Evolutionary conservation across 164 flowering plant species (phyloP).

Genomic region (Vitis rupestris): DNA sequence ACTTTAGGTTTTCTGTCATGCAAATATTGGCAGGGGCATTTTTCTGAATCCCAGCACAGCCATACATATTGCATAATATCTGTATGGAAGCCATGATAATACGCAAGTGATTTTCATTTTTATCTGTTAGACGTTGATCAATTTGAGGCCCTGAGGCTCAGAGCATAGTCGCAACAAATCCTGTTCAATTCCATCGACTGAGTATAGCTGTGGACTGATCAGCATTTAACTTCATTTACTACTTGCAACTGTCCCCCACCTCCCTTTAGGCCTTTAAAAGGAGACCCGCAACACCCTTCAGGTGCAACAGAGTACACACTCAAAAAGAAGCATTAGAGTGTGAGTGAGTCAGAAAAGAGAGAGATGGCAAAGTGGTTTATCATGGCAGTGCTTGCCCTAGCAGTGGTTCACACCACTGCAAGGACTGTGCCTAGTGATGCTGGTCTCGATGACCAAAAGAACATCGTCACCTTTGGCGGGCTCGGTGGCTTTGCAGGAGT

Average conservation of each 20-base stretch:
- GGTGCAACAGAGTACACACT: too few relatives aligned
- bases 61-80: too few relatives aligned
- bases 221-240: constrained; percentile 26
- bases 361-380: constrained; percentile 27
- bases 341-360: background rate
- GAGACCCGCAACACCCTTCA: background rate
- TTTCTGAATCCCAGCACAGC: too few relatives aligned
- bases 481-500: constrained; percentile 34
- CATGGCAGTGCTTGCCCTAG: constrained; percentile 20
- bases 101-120: too few relatives aligned
- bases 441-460: constrained; percentile 46
- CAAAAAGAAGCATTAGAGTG: background rate
- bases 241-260: constrained; percentile 20
- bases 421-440: constrained; percentile 24
- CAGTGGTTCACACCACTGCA: constrained; percentile 22
- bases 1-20: too few relatives aligned
- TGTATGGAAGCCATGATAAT: too few relatives aligned
- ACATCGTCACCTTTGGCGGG: constrained; percentile 33
- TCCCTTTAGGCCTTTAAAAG: constrained; percentile 12
- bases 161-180: background rate
- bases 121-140: too few relatives aligned
- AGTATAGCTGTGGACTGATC: too few relatives aligned
- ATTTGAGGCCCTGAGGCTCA: too few relatives aligned
- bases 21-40: too few relatives aligned
- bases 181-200: too few relatives aligned